These are phyloP conservation scores for Crassisporium funariophilum DNA, from an alignment of 768 basidiomycete species.

Conservation along the genomic window DNA sequence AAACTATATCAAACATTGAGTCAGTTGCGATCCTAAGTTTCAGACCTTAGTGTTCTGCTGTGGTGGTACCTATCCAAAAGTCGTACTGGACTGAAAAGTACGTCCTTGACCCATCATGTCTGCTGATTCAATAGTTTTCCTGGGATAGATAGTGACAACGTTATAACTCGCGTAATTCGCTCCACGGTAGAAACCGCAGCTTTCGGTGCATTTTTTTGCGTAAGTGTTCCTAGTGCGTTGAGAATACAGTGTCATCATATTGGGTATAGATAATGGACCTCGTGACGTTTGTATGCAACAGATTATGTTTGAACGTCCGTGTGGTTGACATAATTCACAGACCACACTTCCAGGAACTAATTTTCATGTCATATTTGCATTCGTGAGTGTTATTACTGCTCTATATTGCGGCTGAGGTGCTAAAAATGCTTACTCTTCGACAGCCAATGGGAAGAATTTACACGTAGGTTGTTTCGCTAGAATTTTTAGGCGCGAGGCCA, in stretches of 20 bases:
- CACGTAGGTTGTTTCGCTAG: constrained; percentile 22
- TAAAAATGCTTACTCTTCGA: neutral
- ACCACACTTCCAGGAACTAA: constrained; percentile 25
- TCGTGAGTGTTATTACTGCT: constrained; percentile 20
- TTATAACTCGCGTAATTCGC: constrained; percentile 29
- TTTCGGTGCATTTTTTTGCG: constrained; percentile 32
- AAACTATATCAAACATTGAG: neutral
- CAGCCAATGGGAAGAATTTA: constrained; percentile 33
- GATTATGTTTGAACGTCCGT: neutral
- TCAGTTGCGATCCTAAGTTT: neutral
- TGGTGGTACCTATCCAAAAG: constrained; percentile 27
- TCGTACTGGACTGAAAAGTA: constrained; percentile 27
- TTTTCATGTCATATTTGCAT: constrained; percentile 34
- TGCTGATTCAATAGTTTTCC: neutral
- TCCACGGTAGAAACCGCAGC: constrained; percentile 32
- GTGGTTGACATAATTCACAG: constrained; percentile 8
- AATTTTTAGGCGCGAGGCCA: too few relatives aligned
- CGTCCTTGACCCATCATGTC: neutral
- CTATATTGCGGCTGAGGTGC: neutral
- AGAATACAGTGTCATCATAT: neutral
- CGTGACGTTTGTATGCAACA: constrained; percentile 23
- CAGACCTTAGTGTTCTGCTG: constrained; percentile 18
- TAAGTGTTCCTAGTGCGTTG: constrained; percentile 13
- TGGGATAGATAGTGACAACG: constrained; percentile 27
- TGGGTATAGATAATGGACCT: constrained; percentile 30